Conservation (phyloP, 257 asterid species). For the Capsicum rhomboideum region DNA sequence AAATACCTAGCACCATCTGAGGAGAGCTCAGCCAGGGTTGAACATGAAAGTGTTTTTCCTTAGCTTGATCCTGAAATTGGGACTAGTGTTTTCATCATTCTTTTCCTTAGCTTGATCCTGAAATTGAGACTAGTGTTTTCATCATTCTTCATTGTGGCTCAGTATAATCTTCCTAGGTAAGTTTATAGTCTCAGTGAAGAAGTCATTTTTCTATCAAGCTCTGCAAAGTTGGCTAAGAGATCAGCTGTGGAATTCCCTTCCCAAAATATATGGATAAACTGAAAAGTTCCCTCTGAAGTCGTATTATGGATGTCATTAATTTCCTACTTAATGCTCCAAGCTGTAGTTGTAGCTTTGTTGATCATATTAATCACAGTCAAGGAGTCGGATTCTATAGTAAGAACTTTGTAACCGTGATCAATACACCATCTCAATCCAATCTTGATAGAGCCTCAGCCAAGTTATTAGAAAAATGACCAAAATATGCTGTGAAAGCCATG, state of each 20-base stretch:
- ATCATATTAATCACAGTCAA: background rate
- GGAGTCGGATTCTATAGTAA: background rate
- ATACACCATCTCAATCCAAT: background rate
- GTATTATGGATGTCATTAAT: background rate
- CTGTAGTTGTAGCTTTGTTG: background rate
- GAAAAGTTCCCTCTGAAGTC: too few species aligned
- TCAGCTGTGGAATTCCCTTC: background rate
- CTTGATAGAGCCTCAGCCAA: background rate
- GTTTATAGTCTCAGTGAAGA: background rate
- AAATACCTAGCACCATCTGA: too few species aligned
- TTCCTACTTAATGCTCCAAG: background rate
- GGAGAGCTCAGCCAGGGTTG: too few species aligned
- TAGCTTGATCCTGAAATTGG: background rate
- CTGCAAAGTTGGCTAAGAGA: background rate
- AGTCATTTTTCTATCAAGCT: background rate
- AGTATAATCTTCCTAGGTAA: too few species aligned
- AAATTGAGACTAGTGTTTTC: too few species aligned
- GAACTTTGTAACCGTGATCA: background rate
- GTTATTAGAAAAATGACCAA: too few species aligned
- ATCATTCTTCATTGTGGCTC: background rate
- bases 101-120: too few species aligned
- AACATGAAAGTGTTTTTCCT: background rate
- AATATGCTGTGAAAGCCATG: too few species aligned
- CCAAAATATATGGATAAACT: background rate
- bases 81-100: too few species aligned